Evolutionary conservation across 768 basidiomycete species (phyloP).

Genomic region (Tylopilus subfusipes): DNA sequence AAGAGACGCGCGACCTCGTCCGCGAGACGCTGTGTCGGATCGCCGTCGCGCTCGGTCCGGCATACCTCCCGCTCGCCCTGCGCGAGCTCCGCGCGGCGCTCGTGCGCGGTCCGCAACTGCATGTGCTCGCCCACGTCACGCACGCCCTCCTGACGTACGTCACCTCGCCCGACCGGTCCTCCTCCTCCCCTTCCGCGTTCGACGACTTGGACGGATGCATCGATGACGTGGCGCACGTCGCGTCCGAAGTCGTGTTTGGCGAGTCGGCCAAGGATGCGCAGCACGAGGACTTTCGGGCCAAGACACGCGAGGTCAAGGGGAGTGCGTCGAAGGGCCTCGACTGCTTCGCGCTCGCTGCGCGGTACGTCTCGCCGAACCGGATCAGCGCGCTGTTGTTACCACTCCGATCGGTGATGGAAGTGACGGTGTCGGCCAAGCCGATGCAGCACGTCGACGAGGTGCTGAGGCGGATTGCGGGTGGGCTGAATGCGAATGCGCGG

Average conservation of each 20-base stretch:
- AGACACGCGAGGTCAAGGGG: conserved; percentile 85
- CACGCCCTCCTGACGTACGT: conserved; percentile 83
- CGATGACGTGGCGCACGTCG: conserved; percentile 73
- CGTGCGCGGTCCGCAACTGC: conserved; percentile 87
- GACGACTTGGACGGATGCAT: conserved; percentile 70
- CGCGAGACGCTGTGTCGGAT: conserved; percentile 83
- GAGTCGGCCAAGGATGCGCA: conserved; percentile 87
- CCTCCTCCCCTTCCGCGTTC: too few species aligned
- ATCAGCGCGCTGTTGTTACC: conserved; percentile 77
- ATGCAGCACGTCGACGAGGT: conserved; percentile 88
- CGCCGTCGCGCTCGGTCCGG: conserved; percentile 63
- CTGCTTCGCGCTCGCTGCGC: conserved; percentile 78
- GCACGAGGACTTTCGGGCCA: conserved; percentile 89
- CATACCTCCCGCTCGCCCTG: conserved; percentile 68
- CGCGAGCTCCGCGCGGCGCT: conserved; percentile 84
- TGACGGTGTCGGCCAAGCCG: conserved; percentile 74
- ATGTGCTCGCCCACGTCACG: conserved; percentile 80
- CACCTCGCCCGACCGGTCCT: conserved; percentile 57
- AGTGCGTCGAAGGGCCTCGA: conserved; percentile 84
- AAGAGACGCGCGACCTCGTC: conserved; percentile 85
- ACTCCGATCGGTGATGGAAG: conserved; percentile 77
- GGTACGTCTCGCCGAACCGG: conserved; percentile 69
- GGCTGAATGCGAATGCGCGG: conserved; percentile 78
- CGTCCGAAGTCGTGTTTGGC: conserved; percentile 90
- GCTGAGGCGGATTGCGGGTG: conserved; percentile 74